Conservation (phyloP, 768 basidiomycete genomes). For the Thelephora aurantiotincta region DNA sequence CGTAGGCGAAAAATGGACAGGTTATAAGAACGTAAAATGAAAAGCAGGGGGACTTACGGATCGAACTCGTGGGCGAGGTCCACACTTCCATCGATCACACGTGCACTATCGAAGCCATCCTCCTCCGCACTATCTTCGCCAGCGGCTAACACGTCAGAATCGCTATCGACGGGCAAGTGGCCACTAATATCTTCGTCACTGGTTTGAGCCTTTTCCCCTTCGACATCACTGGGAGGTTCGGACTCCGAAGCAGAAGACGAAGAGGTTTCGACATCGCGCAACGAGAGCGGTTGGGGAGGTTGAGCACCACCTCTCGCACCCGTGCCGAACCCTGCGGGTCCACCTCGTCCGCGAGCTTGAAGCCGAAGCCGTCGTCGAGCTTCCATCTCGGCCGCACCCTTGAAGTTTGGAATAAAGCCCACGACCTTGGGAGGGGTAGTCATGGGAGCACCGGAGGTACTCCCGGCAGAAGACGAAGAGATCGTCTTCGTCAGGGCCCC, state of each 20-base stretch:
- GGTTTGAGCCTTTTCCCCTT: constrained; percentile 20
- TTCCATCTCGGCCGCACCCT: constrained; percentile 81
- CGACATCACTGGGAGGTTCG: constrained; percentile 27
- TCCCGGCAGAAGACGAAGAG: too few species aligned
- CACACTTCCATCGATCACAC: constrained; percentile 13
- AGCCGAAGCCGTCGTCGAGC: constrained; percentile 50
- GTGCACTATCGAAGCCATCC: constrained; percentile 5
- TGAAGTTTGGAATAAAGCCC: constrained; percentile 67
- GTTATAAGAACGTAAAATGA: too few species aligned
- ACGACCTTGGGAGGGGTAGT: constrained; percentile 8
- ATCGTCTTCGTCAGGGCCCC: too few species aligned
- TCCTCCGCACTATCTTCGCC: constrained; percentile 38
- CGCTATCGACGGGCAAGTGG: too few species aligned
- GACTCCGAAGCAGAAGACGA: constrained; percentile 10
- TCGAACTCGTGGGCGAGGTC: constrained; percentile 49
- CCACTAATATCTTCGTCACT: too few species aligned
- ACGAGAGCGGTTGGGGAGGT: too few species aligned
- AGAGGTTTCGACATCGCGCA: constrained; percentile 11
- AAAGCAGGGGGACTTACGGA: constrained; percentile 34
- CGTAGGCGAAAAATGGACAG: neutral
- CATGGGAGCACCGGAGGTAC: too few species aligned
- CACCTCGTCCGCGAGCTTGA: constrained; percentile 35
- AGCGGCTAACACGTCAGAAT: constrained; percentile 25
- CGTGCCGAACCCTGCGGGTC: too few species aligned
- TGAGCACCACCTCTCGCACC: too few species aligned